Percentiles rank a stretch among this genome's conserved stretches.
Evolutionary conservation across 2,329 filamentous ascomycete species (phyloP).

Genomic region (Malbranchea zuffiana): DNA sequence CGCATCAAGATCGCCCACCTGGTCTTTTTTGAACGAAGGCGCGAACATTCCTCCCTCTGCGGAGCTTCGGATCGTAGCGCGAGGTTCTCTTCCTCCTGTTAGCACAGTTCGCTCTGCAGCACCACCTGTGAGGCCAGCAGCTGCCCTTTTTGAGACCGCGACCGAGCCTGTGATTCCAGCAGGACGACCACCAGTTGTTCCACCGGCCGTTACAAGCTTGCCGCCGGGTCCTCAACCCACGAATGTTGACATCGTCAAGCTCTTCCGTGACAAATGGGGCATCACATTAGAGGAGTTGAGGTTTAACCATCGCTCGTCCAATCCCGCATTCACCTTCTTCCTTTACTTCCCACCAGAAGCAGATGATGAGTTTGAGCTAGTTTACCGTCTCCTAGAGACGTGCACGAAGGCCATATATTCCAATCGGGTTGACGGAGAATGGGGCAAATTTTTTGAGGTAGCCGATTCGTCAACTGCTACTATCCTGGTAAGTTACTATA

Average conservation of each 20-base stretch:
- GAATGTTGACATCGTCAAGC: conserved; percentile 8
- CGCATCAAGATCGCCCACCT: conserved; percentile 19
- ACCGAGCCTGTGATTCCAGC: not conserved
- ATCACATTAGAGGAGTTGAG: conserved; percentile 24
- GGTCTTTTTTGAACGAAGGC: conserved; percentile 19
- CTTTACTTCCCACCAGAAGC: conserved; percentile 24
- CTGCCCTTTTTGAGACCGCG: not conserved
- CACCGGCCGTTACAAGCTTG: too few species aligned
- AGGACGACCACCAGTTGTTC: too few species aligned
- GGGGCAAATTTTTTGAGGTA: conserved; percentile 26
- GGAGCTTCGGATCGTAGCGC: conserved; percentile 15
- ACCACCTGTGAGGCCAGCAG: not conserved
- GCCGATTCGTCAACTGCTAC: conserved; percentile 21
- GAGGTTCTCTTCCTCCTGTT: conserved; percentile 14
- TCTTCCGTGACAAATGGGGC: conserved; percentile 14
- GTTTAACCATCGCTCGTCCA: conserved; percentile 13
- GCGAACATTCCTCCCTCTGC: conserved; percentile 1
- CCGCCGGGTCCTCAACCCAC: not conserved
- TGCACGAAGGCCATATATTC: conserved; percentile 23
- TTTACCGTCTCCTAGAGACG: conserved; percentile 20
- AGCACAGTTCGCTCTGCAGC: conserved; percentile 3
- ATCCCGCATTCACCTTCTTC: conserved; percentile 23
- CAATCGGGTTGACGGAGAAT: conserved; percentile 23
- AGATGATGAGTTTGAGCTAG: conserved; percentile 19
- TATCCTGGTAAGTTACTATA: conserved; percentile 25